Evolutionary conservation across 225 moss, liverwort and hornwort genomes (phyloP).

Genomic region (Physcomitrellopsis africana): DNA sequence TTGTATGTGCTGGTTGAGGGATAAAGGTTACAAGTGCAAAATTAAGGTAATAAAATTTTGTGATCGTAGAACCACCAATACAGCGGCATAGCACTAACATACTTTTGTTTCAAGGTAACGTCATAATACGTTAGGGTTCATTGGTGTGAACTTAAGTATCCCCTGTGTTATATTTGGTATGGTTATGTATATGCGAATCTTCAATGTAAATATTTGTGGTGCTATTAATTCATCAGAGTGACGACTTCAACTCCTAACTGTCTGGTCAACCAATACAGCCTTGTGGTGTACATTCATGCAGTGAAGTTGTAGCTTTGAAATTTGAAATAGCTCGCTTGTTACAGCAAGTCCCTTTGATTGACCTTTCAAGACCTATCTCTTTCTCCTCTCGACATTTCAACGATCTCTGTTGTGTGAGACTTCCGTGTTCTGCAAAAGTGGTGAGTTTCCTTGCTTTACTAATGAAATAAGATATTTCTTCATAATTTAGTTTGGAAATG

Average conservation of each 20-base stretch:
- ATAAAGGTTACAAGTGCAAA: too few relatives aligned
- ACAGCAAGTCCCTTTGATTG: slow-evolving; percentile 22
- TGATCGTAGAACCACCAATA: too few relatives aligned
- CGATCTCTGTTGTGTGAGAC: background rate
- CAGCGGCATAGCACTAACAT: too few relatives aligned
- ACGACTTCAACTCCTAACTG: slow-evolving; percentile 8
- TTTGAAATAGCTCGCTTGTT: slow-evolving; percentile 27
- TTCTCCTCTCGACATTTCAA: background rate
- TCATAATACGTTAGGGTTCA: too few relatives aligned
- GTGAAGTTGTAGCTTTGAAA: slow-evolving; percentile 8
- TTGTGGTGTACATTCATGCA: background rate
- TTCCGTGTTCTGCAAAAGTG: too few relatives aligned
- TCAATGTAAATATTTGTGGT: background rate
- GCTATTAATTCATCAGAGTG: background rate
- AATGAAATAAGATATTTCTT: too few relatives aligned
- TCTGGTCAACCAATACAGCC: background rate
- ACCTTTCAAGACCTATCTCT: slow-evolving; percentile 26
- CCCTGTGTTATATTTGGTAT: too few relatives aligned
- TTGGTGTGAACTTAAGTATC: too few relatives aligned
- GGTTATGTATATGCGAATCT: background rate
- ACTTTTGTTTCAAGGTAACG: background rate
- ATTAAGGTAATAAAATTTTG: too few relatives aligned
- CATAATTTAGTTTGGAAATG: too few relatives aligned
- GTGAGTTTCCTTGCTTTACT: too few relatives aligned
- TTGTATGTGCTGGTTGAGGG: too few relatives aligned